phyloP scores from a whole-genome alignment of 345 rosid species.

The Raphanus raphanistrum region DNA sequence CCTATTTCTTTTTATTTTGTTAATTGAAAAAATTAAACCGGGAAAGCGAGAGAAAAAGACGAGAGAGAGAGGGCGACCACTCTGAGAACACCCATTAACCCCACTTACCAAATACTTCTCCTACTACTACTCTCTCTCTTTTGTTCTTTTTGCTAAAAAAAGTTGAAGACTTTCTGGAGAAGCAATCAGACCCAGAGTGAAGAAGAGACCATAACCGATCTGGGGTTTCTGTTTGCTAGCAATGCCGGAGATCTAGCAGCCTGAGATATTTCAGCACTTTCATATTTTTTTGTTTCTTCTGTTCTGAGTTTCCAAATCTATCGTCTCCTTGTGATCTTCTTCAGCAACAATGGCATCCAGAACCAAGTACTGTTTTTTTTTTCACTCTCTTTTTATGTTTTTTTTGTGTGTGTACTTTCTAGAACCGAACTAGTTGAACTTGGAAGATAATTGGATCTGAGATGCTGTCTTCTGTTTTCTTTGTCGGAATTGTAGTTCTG shows the following conservation, averaged over 20 bases:
- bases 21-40: conserved; percentile 24
- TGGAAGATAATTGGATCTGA: conserved; percentile 26
- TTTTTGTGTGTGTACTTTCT: neutral
- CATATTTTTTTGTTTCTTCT: neutral
- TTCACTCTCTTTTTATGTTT: neutral
- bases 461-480: conserved; percentile 14
- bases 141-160: neutral
- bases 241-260: conserved; percentile 28
- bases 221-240: conserved; percentile 11
- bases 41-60: conserved; percentile 21
- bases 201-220: conserved; percentile 33
- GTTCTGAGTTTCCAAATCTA: neutral
- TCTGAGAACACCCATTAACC: conserved; percentile 32
- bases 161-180: conserved; percentile 37
- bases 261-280: conserved; percentile 2
- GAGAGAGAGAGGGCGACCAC: conserved; percentile 38
- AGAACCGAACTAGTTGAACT: conserved; percentile 17
- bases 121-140: neutral
- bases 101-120: conserved; percentile 15
- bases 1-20: neutral
- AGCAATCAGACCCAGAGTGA: conserved; percentile 33
- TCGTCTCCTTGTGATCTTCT: conserved; percentile 8
- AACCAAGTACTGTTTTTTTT: conserved; percentile 26
- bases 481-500: conserved; percentile 19
- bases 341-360: conserved; percentile 31